Conservation (phyloP, 1,284 basidiomycete species). For the Rhodotorula mucilaginosa region DNA sequence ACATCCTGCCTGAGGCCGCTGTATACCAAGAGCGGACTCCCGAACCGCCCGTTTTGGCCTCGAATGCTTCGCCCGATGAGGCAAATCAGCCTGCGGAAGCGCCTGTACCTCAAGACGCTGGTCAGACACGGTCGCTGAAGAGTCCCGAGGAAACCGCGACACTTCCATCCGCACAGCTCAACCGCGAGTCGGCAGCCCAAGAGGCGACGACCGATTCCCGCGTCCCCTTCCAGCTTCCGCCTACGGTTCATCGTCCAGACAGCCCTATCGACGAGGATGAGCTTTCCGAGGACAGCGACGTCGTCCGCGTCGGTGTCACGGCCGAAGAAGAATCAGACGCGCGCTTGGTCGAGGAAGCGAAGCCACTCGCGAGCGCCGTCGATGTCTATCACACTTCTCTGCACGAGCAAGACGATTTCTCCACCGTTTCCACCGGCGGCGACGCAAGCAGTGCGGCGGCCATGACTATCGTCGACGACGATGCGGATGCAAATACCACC, state of each 20-base stretch:
- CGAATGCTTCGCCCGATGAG: too few species aligned
- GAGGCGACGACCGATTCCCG: background rate
- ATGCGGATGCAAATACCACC: too few species aligned
- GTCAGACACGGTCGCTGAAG: too few species aligned
- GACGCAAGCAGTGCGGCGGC: background rate
- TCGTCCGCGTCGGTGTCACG: background rate
- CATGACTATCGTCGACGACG: too few species aligned
- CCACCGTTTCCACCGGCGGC: too few species aligned
- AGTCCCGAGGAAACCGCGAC: background rate
- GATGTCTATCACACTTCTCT: background rate
- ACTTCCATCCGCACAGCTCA: background rate
- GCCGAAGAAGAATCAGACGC: background rate
- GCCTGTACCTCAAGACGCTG: too few species aligned
- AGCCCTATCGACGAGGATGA: background rate
- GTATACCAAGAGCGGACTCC: too few species aligned
- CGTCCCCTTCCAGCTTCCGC: background rate
- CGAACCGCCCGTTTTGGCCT: background rate
- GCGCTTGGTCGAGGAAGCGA: background rate
- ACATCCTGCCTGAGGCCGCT: background rate
- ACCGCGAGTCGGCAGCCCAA: background rate
- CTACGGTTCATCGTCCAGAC: background rate
- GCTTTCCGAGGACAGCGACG: constrained; percentile 8
- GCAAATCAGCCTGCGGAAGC: too few species aligned
- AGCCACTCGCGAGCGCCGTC: background rate
- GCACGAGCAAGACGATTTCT: background rate